Evolutionary conservation across 225 moss, liverwort and hornwort species (phyloP).

Genomic region (Neckera pumila): DNA sequence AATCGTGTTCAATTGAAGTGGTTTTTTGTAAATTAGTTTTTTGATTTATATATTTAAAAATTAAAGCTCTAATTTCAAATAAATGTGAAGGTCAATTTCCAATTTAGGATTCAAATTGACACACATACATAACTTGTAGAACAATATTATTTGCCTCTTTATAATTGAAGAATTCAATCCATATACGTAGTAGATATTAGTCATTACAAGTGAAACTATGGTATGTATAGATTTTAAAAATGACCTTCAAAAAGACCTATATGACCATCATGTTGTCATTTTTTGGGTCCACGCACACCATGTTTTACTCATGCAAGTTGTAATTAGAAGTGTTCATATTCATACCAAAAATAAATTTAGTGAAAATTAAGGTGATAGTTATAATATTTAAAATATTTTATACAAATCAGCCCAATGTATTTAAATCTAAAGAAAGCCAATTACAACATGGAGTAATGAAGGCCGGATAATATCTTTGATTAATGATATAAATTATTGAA

Average conservation of each 20-base stretch:
- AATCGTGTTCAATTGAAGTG: not conserved
- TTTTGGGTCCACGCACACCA: no score
- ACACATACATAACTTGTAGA: not conserved
- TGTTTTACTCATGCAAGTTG: not conserved
- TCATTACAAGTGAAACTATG: not conserved
- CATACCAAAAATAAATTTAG: not conserved
- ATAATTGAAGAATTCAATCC: not conserved
- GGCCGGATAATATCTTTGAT: not conserved
- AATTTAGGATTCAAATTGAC: not conserved
- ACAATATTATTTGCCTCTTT: not conserved
- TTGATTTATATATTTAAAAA: not conserved
- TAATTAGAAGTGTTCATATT: not conserved
- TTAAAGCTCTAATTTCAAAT: not conserved
- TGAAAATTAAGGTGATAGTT: not conserved
- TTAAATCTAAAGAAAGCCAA: not conserved
- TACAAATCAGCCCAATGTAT: no score
- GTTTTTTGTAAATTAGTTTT: not conserved
- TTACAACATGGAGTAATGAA: not conserved
- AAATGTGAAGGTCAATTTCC: fast-evolving
- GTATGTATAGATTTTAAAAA: not conserved
- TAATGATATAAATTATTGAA: not conserved
- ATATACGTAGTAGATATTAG: not conserved
- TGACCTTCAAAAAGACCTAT: not conserved
- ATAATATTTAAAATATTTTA: not conserved
- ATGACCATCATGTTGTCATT: no score